phyloP scores from a whole-genome alignment of 1,284 basidiomycete genomes.

The Tetrapyrgos nigripes region DNA sequence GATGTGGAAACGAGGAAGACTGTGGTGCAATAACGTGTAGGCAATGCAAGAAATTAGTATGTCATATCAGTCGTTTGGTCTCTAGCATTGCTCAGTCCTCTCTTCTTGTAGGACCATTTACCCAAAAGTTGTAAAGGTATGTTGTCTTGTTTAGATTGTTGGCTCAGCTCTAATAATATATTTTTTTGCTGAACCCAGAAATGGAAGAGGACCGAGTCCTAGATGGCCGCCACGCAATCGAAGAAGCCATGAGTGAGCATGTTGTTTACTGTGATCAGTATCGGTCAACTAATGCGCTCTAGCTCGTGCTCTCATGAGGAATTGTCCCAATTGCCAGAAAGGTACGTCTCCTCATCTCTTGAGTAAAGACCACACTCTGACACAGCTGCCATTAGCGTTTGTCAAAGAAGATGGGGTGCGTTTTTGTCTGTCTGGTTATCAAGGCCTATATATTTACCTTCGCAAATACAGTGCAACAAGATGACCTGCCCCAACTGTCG shows the following conservation, averaged over 20 bases:
- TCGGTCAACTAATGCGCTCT: constrained; percentile 11
- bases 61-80: constrained; percentile 28
- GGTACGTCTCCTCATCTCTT: constrained; percentile 43
- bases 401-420: constrained; percentile 76
- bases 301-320: constrained; percentile 84
- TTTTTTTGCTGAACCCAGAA: constrained; percentile 51
- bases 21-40: constrained; percentile 82
- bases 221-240: constrained; percentile 77
- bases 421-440: constrained; percentile 20
- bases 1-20: constrained; percentile 71
- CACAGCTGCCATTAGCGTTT: constrained; percentile 56
- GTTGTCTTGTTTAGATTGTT: constrained; percentile 11
- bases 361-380: neutral
- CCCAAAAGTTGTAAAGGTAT: constrained; percentile 86
- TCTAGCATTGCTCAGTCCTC: constrained; percentile 5
- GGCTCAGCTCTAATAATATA: constrained; percentile 6
- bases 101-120: constrained; percentile 71
- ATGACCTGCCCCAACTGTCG: constrained; percentile 76
- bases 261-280: neutral
- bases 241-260: constrained; percentile 87
- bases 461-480: constrained; percentile 71
- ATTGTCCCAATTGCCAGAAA: constrained; percentile 83
- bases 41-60: constrained; percentile 73
- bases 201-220: constrained; percentile 74
- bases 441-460: neutral